Evolutionary conservation across 768 basidiomycete species (phyloP).

Genomic region (Lactarius quietus): DNA sequence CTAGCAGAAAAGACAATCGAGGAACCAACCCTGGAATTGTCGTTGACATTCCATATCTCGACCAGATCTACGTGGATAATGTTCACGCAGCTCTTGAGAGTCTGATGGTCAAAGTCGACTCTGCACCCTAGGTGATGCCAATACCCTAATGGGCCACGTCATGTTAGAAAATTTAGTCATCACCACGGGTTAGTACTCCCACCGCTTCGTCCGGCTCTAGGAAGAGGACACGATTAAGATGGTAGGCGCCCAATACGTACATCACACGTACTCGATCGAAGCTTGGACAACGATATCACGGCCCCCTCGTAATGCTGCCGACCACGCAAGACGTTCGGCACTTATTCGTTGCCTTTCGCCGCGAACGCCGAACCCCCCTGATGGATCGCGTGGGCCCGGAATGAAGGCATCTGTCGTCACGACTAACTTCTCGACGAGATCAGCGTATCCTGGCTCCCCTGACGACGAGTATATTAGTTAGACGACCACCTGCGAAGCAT

Average conservation of each 20-base stretch:
- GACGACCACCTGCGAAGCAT: no score
- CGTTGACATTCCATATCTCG: no score
- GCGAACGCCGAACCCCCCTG: background rate
- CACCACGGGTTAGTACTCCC: no score
- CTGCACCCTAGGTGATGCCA: slow-evolving; percentile 10
- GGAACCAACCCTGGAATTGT: background rate
- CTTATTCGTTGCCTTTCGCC: background rate
- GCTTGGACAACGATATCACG: slow-evolving; percentile 2
- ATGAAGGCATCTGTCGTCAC: background rate
- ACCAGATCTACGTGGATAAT: no score
- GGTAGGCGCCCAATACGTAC: background rate
- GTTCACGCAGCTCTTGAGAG: slow-evolving; percentile 1
- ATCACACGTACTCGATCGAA: slow-evolving; percentile 3
- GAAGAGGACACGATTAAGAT: background rate
- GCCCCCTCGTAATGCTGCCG: no score
- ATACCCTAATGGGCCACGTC: background rate
- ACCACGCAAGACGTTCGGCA: no score
- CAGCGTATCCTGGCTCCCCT: no score
- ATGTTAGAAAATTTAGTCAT: background rate
- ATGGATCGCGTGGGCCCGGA: background rate
- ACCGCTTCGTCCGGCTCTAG: no score
- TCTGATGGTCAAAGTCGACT: background rate
- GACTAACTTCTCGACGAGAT: no score
- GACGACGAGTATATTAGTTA: no score
- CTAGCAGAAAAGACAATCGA: background rate